A percentile compares a stretch with the other conserved stretches of the same genome.
phyloP scores from a whole-genome alignment of 257 asterid genomes.

The Striga asiatica region DNA sequence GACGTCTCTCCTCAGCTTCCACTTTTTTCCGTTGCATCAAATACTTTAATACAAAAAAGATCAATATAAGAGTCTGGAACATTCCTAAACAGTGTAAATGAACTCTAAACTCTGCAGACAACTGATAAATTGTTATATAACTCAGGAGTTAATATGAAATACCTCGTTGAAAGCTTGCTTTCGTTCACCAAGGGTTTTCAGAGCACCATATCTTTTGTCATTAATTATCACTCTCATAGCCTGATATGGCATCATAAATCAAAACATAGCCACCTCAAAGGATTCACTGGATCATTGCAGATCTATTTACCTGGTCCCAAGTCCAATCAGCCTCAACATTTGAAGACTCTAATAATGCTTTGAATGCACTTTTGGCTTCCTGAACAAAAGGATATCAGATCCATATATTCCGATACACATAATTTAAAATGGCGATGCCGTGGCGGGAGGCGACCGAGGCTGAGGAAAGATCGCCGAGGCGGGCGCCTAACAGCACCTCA shows the following conservation, averaged over 20 bases:
- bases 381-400: constrained; percentile 19
- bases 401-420: constrained; percentile 5
- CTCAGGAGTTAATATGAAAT: constrained; percentile 7
- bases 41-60: constrained; percentile 36
- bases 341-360: constrained; percentile 73
- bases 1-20: constrained; percentile 95
- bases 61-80: constrained; percentile 9
- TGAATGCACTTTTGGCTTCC: constrained; percentile 96
- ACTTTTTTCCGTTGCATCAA: constrained; percentile 91
- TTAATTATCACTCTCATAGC: constrained; percentile 88
- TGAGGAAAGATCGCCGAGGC: no score
- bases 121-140: background rate
- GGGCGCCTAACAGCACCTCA: no score
- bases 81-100: constrained; percentile 2
- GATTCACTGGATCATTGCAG: constrained; percentile 1
- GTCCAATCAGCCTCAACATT: constrained; percentile 88
- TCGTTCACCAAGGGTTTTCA: constrained; percentile 94
- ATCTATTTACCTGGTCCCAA: constrained; percentile 86
- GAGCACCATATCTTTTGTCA: constrained; percentile 89
- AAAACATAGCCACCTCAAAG: constrained; percentile 13
- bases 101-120: constrained; percentile 10
- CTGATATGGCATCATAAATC: constrained; percentile 29
- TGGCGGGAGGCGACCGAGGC: no score
- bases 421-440: no score
- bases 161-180: constrained; percentile 99